These are phyloP conservation scores for Coix lacrymajobi DNA, from an alignment of 176 grass and related monocot species.

Conservation along the genomic window DNA sequence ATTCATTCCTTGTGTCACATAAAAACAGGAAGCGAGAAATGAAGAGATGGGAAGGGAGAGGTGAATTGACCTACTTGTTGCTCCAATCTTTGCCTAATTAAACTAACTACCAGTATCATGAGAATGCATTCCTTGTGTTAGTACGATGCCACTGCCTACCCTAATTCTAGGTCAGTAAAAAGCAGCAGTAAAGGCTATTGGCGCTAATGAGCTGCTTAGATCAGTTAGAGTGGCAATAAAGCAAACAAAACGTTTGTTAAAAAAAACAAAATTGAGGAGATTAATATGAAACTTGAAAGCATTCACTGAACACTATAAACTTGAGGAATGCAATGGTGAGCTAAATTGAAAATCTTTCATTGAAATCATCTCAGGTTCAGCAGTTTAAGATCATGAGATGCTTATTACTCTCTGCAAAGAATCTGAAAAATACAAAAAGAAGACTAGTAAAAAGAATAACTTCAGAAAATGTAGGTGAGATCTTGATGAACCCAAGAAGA, in stretches of 20 bases:
- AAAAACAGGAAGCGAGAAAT: neutral
- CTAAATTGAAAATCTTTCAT: neutral
- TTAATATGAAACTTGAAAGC: neutral
- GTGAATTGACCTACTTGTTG: neutral
- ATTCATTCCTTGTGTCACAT: slow-evolving; percentile 3
- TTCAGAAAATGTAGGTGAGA: neutral
- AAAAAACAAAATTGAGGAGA: neutral
- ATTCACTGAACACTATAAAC: neutral
- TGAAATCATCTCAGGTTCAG: neutral
- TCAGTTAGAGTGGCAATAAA: slow-evolving; percentile 2
- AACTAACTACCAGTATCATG: slow-evolving; percentile 16
- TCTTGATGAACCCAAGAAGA: neutral
- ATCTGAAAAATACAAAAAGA: neutral
- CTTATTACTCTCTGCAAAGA: slow-evolving; percentile 20
- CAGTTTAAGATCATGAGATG: neutral
- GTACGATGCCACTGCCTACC: neutral
- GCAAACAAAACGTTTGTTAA: neutral
- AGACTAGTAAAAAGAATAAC: neutral
- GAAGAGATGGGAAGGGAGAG: neutral
- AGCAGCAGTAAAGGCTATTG: neutral
- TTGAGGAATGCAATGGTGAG: neutral
- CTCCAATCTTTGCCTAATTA: neutral
- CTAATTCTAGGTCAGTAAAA: neutral
- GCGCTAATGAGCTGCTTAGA: neutral
- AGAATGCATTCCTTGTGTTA: slow-evolving; percentile 2